These are phyloP conservation scores for Globisporangium polare DNA, from an alignment of 352 stramenopile genomes.

Conservation along the genomic window DNA sequence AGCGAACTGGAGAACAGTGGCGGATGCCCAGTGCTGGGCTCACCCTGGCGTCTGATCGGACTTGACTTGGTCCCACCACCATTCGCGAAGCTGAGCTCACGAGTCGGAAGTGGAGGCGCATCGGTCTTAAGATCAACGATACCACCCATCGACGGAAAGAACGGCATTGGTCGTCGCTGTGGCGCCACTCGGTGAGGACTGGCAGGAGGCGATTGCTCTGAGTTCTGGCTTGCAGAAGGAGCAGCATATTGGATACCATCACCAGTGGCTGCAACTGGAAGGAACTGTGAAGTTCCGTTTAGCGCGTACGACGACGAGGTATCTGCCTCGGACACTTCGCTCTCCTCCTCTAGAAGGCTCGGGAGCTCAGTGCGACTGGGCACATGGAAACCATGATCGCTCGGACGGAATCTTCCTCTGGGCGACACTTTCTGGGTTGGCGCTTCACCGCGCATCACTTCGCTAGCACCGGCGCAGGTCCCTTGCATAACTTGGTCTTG, in stretches of 20 bases:
- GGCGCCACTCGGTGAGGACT: conserved; percentile 5
- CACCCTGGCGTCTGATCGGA: conserved; percentile 5
- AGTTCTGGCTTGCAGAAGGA: not conserved
- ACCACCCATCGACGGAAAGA: not conserved
- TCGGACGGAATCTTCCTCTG: not conserved
- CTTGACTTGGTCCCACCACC: conserved; percentile 6
- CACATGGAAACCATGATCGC: not conserved
- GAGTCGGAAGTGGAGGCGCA: not conserved
- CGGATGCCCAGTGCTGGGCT: conserved; percentile 2
- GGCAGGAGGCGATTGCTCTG: not conserved
- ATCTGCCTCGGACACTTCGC: not conserved
- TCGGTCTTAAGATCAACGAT: not conserved
- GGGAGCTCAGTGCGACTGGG: not conserved
- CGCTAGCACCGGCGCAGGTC: no score
- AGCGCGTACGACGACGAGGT: not conserved
- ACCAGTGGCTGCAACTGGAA: not conserved
- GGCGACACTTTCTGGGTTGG: not conserved
- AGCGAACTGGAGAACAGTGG: not conserved
- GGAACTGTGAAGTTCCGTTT: not conserved
- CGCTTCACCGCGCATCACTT: not conserved
- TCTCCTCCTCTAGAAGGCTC: not conserved
- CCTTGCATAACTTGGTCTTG: not conserved
- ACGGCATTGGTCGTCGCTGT: not conserved
- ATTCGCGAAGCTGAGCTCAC: not conserved
- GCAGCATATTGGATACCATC: not conserved